These are phyloP conservation scores for Chlorella sp. DNA, from an alignment of 139 green algal species.

Conservation along the genomic window DNA sequence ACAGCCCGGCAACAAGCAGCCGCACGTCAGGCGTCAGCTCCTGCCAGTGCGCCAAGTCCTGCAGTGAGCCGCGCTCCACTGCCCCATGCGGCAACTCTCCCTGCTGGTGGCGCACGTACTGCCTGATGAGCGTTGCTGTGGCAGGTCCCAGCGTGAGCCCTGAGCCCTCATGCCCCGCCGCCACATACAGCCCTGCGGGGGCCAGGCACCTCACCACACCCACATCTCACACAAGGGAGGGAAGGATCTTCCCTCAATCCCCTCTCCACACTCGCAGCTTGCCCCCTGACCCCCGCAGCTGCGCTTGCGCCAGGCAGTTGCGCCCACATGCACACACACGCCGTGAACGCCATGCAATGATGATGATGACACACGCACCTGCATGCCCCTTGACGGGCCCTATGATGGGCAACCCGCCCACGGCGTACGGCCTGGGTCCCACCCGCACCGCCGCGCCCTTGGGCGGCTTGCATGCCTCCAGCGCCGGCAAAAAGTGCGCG, in stretches of 20 bases:
- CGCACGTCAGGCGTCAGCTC: slow-evolving; percentile 10
- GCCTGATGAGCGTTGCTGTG: slow-evolving; percentile 42
- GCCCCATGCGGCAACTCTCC: too few relatives aligned
- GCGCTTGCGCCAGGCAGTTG: too few relatives aligned
- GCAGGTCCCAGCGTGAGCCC: slow-evolving; percentile 63
- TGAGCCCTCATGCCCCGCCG: slow-evolving; percentile 73
- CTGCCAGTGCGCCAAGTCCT: slow-evolving; percentile 6
- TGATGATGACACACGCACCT: too few relatives aligned
- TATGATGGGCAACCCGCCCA: slow-evolving; percentile 46
- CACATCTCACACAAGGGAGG: too few relatives aligned
- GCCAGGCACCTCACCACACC: too few relatives aligned
- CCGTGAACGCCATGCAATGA: too few relatives aligned
- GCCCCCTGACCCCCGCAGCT: too few relatives aligned
- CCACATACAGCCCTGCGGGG: slow-evolving; percentile 43
- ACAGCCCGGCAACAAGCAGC: slow-evolving; percentile 3
- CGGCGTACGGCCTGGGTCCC: slow-evolving; percentile 53
- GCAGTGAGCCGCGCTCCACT: slow-evolving; percentile 1
- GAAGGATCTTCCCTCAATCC: too few relatives aligned
- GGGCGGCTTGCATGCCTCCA: slow-evolving; percentile 14
- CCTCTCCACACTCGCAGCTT: too few relatives aligned
- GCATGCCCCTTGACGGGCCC: slow-evolving; percentile 38
- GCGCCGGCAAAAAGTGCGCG: slow-evolving; percentile 43
- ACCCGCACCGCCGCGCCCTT: slow-evolving; percentile 25
- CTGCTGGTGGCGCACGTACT: slow-evolving; percentile 1
- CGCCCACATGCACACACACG: too few relatives aligned